These are phyloP conservation scores for Seiridium cupressi DNA, from an alignment of 2,329 filamentous ascomycete genomes.

Conservation along the genomic window DNA sequence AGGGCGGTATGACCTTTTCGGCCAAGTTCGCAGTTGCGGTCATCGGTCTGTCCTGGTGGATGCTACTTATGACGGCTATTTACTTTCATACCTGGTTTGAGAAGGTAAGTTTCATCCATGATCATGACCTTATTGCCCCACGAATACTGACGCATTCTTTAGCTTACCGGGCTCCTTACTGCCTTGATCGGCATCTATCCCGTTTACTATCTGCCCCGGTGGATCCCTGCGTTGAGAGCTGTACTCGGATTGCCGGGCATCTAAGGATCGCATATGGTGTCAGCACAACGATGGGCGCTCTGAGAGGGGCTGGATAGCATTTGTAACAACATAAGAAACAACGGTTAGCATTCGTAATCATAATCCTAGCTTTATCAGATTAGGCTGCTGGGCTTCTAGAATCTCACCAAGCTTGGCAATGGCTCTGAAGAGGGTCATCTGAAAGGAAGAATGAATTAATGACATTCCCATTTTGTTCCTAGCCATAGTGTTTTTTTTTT, in stretches of 20 bases:
- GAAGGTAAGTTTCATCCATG: constrained; percentile 61
- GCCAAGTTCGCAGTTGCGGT: constrained; percentile 61
- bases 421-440: no score
- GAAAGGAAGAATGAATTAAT: no score
- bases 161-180: constrained; percentile 46
- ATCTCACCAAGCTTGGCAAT: no score
- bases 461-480: no score
- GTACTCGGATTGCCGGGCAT: constrained; percentile 23
- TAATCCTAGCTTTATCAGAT: no score
- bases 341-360: no score
- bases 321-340: no score
- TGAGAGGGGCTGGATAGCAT: no score
- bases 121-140: neutral
- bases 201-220: constrained; percentile 22
- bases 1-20: constrained; percentile 40
- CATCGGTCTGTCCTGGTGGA: constrained; percentile 78
- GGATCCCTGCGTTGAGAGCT: constrained; percentile 18
- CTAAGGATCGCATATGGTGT: constrained; percentile 7
- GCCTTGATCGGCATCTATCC: constrained; percentile 20
- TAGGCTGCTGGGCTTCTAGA: no score
- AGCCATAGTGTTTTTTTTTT: no score
- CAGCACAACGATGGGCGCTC: neutral
- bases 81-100: constrained; percentile 99
- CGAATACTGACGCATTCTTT: neutral
- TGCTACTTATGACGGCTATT: constrained; percentile 97